Evolutionary conservation across 169 alveolate genomes (phyloP), one percentile per base, ranked within the genome.

Genomic region (Eimeria necatrix): DNA sequence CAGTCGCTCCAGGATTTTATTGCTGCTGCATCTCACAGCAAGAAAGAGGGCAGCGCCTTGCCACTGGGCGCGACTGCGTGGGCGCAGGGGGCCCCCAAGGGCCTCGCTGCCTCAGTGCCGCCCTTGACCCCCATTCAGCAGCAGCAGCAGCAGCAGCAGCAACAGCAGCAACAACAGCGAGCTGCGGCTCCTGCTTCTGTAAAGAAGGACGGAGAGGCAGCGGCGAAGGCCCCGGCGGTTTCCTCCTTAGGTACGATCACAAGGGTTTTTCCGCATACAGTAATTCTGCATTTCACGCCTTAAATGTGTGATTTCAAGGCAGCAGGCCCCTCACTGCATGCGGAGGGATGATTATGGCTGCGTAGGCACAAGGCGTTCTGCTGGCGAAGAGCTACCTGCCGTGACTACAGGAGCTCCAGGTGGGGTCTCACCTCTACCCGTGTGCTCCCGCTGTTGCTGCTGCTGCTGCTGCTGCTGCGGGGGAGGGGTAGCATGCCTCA

Each of bases 81-180:
- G 89, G 56, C 89, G 18, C 89, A 80, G 49, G 89, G 89, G 89
- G 89, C 89, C 52, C 89, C 89, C n/a, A 80, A 80, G 70, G 89
- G 89, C 89, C 89, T 80, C 20, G 89, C 89, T 52, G 89, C 89
- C 8, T 26, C 89, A 3, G 49, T 52, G n/a, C 70, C 89, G 48
- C 46, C 89, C 4, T 70, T 70, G 48, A 51, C 48, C 9, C 89
- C 64, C 49, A 9, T 51, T 32, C 70, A 78, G 89, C 41, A 74
- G 76, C 76, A 64, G 76, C 56, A 22, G 84, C 84, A 73, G 53
- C 84, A 12, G 52, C 76, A 22, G 4, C 64, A 56, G 64, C 64
- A 56, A 16, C 84, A 73, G 53, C 76, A 64, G 76, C 76, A 64
- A n/a, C 56, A 22, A 22, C 84, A 73, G 53, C 84, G 22, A 18